Conservation (phyloP, 192 early-diverging fungal genomes). For the Backusella morwellensis region DNA sequence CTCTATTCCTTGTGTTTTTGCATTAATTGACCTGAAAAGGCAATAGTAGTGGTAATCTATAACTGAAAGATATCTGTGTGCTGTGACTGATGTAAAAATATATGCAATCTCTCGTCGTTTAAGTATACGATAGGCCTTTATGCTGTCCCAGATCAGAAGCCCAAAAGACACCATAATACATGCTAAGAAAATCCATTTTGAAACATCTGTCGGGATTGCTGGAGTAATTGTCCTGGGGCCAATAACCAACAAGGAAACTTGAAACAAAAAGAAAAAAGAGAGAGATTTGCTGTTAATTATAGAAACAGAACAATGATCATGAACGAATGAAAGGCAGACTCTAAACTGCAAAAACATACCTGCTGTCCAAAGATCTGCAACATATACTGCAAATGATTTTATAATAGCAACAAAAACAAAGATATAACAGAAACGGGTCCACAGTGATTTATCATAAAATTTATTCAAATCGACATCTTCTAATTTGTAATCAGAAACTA, state of each 20-base stretch:
- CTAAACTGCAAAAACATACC: not conserved
- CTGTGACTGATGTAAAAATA: slow-evolving; percentile 70
- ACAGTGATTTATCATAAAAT: not conserved
- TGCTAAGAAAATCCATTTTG: too few species aligned
- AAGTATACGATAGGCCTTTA: slow-evolving; percentile 63
- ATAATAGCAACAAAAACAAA: not conserved
- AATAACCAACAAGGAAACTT: not conserved
- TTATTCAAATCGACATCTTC: not conserved
- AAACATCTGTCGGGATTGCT: not conserved
- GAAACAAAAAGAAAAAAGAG: not conserved
- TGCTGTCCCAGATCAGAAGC: slow-evolving; percentile 64
- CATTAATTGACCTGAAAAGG: slow-evolving; percentile 75
- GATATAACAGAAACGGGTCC: not conserved
- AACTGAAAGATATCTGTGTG: slow-evolving; percentile 72
- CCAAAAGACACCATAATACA: slow-evolving; percentile 38
- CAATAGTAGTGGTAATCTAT: slow-evolving; percentile 78
- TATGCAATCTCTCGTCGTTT: slow-evolving; percentile 68
- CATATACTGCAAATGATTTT: not conserved
- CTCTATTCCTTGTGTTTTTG: slow-evolving; percentile 60
- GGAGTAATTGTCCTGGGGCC: not conserved
- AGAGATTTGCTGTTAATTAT: not conserved
- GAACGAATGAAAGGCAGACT: not conserved
- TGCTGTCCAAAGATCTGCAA: not conserved
- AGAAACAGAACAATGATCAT: not conserved
- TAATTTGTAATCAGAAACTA: not conserved